A percentile compares a stretch with the other conserved stretches of the same genome.
Evolutionary conservation across 1,284 basidiomycete species (phyloP).

Genomic region (Lignosus rhinocerotis): DNA sequence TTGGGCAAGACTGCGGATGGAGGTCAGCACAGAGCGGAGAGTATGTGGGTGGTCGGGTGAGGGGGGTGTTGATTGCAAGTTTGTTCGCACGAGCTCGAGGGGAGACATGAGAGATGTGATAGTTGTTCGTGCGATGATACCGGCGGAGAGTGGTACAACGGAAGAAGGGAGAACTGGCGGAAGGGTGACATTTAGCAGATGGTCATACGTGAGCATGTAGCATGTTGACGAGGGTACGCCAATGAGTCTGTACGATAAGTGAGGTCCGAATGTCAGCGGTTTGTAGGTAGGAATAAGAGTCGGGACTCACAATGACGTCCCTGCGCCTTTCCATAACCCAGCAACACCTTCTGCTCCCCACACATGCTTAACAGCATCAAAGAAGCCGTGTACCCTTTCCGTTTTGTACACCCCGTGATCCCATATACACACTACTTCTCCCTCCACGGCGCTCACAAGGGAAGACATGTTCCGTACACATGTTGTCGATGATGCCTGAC

Average conservation of each 20-base stretch:
- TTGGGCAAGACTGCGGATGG: conserved; percentile 63
- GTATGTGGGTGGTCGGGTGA: conserved; percentile 72
- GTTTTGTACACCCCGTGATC: conserved; percentile 68
- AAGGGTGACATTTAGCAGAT: conserved; percentile 67
- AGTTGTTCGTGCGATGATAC: conserved; percentile 78
- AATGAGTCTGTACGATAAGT: conserved; percentile 63
- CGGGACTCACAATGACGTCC: conserved; percentile 76
- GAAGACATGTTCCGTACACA: conserved; percentile 82
- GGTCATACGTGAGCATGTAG: conserved; percentile 97
- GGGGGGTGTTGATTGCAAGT: conserved; percentile 85
- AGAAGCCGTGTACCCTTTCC: conserved; percentile 78
- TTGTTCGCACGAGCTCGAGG: conserved; percentile 91
- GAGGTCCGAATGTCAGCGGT: conserved; percentile 16
- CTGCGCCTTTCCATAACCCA: conserved; percentile 89
- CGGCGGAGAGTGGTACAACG: conserved; percentile 79
- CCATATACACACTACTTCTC: conserved; percentile 76
- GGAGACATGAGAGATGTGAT: conserved; percentile 86
- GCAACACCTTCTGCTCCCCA: conserved; percentile 73
- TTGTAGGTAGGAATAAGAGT: neutral
- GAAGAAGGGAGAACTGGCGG: conserved; percentile 60
- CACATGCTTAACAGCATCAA: conserved; percentile 79
- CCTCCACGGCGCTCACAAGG: conserved; percentile 49
- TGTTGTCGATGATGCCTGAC: conserved; percentile 50
- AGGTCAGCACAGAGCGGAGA: conserved; percentile 64
- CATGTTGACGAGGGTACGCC: conserved; percentile 91